A percentile compares a stretch with the other conserved stretches of the same genome.
phyloP scores from a whole-genome alignment of 345 rosid genomes.

The Lepidium didymum region DNA sequence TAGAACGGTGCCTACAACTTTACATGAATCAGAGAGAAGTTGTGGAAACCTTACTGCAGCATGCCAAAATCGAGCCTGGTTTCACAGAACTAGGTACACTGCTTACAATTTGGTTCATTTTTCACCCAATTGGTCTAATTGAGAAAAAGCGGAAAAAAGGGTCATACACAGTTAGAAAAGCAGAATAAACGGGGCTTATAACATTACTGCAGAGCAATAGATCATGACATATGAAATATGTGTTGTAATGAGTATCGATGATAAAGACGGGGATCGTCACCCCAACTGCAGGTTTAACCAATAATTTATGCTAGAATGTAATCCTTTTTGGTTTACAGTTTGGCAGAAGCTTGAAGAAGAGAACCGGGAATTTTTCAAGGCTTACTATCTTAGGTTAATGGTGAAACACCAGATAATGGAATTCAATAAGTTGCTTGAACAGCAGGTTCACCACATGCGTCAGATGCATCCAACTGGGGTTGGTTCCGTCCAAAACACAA shows the following conservation, averaged over 20 bases:
- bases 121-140: not conserved
- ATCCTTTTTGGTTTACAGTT: constrained; percentile 42
- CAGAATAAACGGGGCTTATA: not conserved
- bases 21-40: constrained; percentile 97
- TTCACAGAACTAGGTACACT: constrained; percentile 89
- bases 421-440: constrained; percentile 91
- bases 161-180: not conserved
- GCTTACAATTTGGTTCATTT: not conserved
- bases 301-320: not conserved
- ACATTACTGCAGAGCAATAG: not conserved
- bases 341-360: constrained; percentile 99
- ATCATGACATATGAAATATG: not conserved
- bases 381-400: constrained; percentile 81
- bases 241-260: not conserved
- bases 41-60: constrained; percentile 70
- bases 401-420: constrained; percentile 88
- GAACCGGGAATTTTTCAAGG: constrained; percentile 85
- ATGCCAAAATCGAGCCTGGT: constrained; percentile 94
- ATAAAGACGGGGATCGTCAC: not conserved
- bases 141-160: too few relatives aligned
- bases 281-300: not conserved
- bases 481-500: constrained; percentile 49
- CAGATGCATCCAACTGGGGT: constrained; percentile 64
- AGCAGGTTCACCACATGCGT: constrained; percentile 76
- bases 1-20: constrained; percentile 89